Conservation (phyloP, 345 rosid species). For the Moringa oleifera region DNA sequence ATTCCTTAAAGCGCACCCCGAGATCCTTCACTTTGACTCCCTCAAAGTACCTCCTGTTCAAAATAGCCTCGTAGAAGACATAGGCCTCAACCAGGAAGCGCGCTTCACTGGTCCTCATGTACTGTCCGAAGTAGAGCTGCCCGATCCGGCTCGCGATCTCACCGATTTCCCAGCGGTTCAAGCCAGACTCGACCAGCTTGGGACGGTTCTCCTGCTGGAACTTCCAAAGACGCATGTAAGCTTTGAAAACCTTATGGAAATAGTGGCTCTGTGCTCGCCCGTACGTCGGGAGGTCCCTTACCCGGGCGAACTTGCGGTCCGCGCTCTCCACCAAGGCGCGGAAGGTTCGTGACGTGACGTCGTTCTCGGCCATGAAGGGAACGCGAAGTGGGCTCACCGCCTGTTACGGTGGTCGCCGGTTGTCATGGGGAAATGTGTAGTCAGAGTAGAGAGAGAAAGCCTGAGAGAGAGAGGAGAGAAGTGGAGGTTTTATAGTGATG, state of each 20-base stretch:
- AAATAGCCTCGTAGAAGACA: constrained; percentile 89
- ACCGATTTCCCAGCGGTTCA: constrained; percentile 96
- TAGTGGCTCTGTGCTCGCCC: constrained; percentile 48
- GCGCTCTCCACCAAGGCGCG: constrained; percentile 76
- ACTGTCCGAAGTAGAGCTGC: constrained; percentile 91
- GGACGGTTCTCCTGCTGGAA: constrained; percentile 83
- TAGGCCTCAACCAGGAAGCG: constrained; percentile 82
- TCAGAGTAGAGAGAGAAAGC: too few species aligned
- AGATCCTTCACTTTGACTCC: constrained; percentile 57
- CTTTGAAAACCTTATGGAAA: constrained; percentile 84
- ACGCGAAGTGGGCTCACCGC: background rate
- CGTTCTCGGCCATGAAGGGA: constrained; percentile 38
- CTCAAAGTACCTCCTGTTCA: constrained; percentile 72
- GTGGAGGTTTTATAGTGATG: constrained; percentile 2
- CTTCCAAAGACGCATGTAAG: constrained; percentile 94
- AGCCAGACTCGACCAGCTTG: constrained; percentile 65
- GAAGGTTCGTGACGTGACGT: constrained; percentile 48
- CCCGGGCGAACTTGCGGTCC: constrained; percentile 86
- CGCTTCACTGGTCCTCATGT: constrained; percentile 86
- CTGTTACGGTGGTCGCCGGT: constrained; percentile 1
- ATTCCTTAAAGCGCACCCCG: constrained; percentile 73
- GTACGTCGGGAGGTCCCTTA: constrained; percentile 75
- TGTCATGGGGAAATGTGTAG: constrained; percentile 19
- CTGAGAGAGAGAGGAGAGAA: constrained; percentile 1
- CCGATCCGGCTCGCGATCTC: constrained; percentile 99